Evolutionary conservation across 371 early-diverging fungal genomes (phyloP).

Genomic region (Dinochytrium kinnereticum): DNA sequence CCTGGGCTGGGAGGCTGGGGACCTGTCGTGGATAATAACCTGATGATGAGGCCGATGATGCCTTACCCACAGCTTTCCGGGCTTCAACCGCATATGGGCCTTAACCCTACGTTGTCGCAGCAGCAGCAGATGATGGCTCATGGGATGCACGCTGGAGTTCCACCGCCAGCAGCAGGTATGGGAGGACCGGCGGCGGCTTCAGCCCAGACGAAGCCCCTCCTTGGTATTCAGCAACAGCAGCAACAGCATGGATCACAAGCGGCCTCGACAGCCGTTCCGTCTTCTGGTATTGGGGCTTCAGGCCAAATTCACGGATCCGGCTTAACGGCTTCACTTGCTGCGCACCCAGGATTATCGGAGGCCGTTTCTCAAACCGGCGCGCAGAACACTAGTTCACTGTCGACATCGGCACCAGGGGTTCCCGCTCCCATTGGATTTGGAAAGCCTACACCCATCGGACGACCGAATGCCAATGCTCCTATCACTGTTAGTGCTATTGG

Average conservation of each 20-base stretch:
- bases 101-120: neutral
- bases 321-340: neutral
- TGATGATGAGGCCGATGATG: neutral
- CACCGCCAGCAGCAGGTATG: neutral
- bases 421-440: conserved; percentile 1
- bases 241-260: neutral
- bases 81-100: neutral
- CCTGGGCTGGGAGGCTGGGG: neutral
- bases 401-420: neutral
- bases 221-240: too few species aligned
- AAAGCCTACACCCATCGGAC: neutral
- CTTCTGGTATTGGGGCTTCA: neutral
- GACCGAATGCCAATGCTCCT: neutral
- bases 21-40: neutral
- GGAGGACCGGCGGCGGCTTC: neutral
- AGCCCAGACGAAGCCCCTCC: neutral
- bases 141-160: neutral
- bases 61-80: neutral
- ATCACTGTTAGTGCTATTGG: too few species aligned
- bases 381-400: neutral
- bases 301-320: neutral
- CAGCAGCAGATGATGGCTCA: neutral
- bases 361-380: neutral
- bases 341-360: neutral
- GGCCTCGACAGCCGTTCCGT: neutral